Evolutionary conservation across 306 rosid species (phyloP).

Genomic region (Aeschynomene evenia): DNA sequence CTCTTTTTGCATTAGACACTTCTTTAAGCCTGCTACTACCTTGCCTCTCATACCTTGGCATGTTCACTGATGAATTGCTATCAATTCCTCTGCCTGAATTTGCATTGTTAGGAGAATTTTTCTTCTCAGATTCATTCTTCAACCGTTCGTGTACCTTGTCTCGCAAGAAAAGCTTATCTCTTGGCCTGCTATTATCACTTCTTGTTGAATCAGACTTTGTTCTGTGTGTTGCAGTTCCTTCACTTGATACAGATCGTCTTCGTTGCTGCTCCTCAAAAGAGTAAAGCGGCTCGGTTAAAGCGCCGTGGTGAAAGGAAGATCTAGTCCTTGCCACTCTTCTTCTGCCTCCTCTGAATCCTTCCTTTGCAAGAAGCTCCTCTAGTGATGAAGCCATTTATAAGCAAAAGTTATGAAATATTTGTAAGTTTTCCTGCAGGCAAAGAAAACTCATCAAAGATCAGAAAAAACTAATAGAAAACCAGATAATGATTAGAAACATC

Average conservation of each 20-base stretch:
- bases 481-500: background rate
- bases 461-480: background rate
- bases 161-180: background rate
- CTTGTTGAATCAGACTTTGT: constrained; percentile 26
- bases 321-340: constrained; percentile 42
- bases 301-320: constrained; percentile 45
- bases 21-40: background rate
- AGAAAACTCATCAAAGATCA: background rate
- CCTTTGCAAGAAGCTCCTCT: constrained; percentile 73
- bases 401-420: background rate
- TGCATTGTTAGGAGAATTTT: background rate
- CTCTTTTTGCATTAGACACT: constrained; percentile 14
- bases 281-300: constrained; percentile 34
- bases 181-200: constrained; percentile 18
- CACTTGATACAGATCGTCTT: constrained; percentile 36
- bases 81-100: background rate
- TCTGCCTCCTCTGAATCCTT: constrained; percentile 74
- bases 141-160: constrained; percentile 22
- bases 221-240: constrained; percentile 32
- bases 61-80: constrained; percentile 1
- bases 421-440: constrained; percentile 1
- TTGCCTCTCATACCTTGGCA: constrained; percentile 26
- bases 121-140: constrained; percentile 18
- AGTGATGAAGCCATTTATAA: constrained; percentile 68
- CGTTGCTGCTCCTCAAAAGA: constrained; percentile 20